Base-by-base conservation (phyloP, 169 alveolate genomes). In the Theileria equi region DNA sequence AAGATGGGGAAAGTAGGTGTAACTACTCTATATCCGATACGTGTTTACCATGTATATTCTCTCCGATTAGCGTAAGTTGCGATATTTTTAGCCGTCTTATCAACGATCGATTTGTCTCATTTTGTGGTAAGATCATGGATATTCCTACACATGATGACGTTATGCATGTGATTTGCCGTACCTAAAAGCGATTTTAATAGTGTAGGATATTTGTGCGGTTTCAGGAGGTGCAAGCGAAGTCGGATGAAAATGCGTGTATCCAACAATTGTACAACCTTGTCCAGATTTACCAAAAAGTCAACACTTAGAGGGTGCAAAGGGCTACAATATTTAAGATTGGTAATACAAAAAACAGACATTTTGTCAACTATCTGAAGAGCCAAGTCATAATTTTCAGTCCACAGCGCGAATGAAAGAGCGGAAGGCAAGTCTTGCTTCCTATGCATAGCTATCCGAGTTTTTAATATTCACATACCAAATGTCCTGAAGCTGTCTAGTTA, bases 361-460 rank as follows among this genome's bases (percentile, higher is more conserved):
- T 62, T 23, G 13, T 50, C 48, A 17, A 77, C 73, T 3, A 77
- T 55, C 10, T 77, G 74, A 28, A 40, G 64, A 0, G 92, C 84
- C 29, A 86, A 66, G 19, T 81, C 82, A 40, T 86, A 86, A 41
- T 86, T 86, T 53, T 86, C 89, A 35, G 79, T 77, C 89, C 89
- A 86, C 47, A 86, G 57, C 26, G 88, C 72, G 44, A 86, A 78
- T 11, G 92, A 64, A 55, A 86, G 63, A 16, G 92, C 86, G 19
- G 89, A 63, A 23, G 86, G 26, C 0, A 80, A 69, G 44, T 80
- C 49, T 25, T 70, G 54, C 62, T 76, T 77, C 63, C 76, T 49
- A 55, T 61, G 6, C 19, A 61, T 16, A 29, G 53, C 5, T 44
- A 19, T 6, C 4, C 29, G 60, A 17, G 64, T 6, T n/a, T 8